Percentiles rank a stretch among this genome's conserved stretches.
phyloP scores from a whole-genome alignment of 2,329 filamentous ascomycete genomes.

The Cladosporium oxysporum region DNA sequence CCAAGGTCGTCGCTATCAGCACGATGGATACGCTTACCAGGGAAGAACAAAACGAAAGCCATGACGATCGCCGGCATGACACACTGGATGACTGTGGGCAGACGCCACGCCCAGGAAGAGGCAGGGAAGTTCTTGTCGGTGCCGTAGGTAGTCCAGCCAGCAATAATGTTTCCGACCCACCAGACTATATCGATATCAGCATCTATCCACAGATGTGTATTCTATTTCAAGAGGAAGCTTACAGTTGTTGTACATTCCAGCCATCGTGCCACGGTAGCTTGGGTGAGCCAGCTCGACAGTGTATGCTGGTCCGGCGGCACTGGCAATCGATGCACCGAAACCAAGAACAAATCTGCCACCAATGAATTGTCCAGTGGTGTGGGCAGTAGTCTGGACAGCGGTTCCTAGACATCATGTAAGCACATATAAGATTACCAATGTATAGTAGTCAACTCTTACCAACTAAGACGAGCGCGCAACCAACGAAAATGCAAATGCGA shows the following conservation, averaged over 20 bases:
- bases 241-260: slow-evolving; percentile 56
- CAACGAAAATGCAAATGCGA: slow-evolving; percentile 58
- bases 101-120: slow-evolving; percentile 49
- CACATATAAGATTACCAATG: neutral
- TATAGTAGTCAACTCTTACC: slow-evolving; percentile 36
- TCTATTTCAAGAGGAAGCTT: neutral
- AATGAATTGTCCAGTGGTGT: slow-evolving; percentile 55
- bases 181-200: slow-evolving; percentile 29
- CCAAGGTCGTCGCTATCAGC: neutral
- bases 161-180: slow-evolving; percentile 54
- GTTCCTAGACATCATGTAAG: slow-evolving; percentile 27
- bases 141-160: slow-evolving; percentile 53
- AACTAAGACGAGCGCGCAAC: slow-evolving; percentile 54
- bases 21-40: neutral
- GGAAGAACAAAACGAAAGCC: slow-evolving; percentile 52
- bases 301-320: slow-evolving; percentile 63
- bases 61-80: slow-evolving; percentile 36
- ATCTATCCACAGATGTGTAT: neutral
- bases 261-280: slow-evolving; percentile 60
- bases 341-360: slow-evolving; percentile 45
- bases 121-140: slow-evolving; percentile 27
- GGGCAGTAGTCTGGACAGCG: slow-evolving; percentile 53
- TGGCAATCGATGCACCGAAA: slow-evolving; percentile 53
- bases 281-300: slow-evolving; percentile 63
- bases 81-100: slow-evolving; percentile 34